These are phyloP conservation scores for Wallacemonas sp. DNA, from an alignment of 208 protist genomes.

Conservation along the genomic window DNA sequence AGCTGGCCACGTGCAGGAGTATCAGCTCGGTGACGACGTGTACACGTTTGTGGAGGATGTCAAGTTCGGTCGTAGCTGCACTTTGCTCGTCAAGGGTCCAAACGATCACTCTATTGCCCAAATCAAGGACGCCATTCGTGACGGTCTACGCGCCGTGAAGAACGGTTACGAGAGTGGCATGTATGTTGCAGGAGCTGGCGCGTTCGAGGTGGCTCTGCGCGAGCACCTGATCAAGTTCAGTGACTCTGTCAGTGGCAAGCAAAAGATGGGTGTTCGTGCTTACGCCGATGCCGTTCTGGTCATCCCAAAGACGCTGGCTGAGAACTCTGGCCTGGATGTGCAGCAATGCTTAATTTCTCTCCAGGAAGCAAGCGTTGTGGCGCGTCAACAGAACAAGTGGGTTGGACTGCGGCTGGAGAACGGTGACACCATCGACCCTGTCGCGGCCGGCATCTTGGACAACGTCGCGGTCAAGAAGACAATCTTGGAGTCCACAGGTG, in stretches of 20 bases:
- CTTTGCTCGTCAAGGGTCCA: constrained; percentile 99
- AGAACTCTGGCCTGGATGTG: constrained; percentile 98
- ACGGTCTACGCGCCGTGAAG: constrained; percentile 99
- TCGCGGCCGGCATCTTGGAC: constrained; percentile 96
- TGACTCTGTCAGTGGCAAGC: constrained; percentile 82
- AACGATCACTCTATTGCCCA: constrained; percentile 99
- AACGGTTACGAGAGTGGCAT: constrained; percentile 96
- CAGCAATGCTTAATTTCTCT: constrained; percentile 97
- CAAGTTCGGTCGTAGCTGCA: constrained; percentile 97
- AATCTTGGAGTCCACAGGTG: constrained; percentile 94
- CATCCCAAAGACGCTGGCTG: constrained; percentile 98
- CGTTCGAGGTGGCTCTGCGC: constrained; percentile 97
- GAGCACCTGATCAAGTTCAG: constrained; percentile 93
- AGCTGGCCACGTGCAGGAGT: constrained; percentile 98
- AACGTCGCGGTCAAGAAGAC: constrained; percentile 99
- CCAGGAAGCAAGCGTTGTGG: constrained; percentile 87
- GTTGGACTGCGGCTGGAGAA: constrained; percentile 97
- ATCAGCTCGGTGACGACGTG: constrained; percentile 98
- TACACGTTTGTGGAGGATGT: constrained; percentile 99
- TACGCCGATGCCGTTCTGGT: constrained; percentile 99
- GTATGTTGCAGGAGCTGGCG: constrained; percentile 98
- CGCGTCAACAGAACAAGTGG: constrained; percentile 69
- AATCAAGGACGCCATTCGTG: constrained; percentile 99
- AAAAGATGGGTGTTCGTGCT: constrained; percentile 98
- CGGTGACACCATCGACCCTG: constrained; percentile 95